Conservation (phyloP, 2,329 filamentous ascomycete genomes). For the Gaeumannomyces sp. region DNA sequence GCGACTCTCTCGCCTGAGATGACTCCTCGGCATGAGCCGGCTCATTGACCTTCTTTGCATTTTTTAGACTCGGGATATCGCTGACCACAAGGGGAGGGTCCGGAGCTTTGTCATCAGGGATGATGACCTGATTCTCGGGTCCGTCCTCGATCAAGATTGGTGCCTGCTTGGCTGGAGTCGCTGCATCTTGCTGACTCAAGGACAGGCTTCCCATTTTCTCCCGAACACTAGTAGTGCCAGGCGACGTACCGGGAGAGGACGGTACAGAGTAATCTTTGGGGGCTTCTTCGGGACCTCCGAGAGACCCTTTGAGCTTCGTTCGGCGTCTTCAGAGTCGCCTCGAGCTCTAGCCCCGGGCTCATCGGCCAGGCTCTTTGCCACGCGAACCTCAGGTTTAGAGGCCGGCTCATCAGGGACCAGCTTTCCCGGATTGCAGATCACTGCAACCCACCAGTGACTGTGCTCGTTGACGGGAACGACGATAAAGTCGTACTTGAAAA, state of each 20-base stretch:
- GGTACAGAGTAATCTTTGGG: not conserved
- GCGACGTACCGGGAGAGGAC: constrained; percentile 1
- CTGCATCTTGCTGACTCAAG: not conserved
- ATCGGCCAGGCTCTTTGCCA: not conserved
- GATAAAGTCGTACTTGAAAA: constrained; percentile 83
- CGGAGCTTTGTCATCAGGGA: not conserved
- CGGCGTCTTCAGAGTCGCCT: not conserved
- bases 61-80: constrained; percentile 18
- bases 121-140: not conserved
- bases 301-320: not conserved
- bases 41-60: constrained; percentile 31
- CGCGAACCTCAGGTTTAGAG: not conserved
- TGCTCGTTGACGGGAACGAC: constrained; percentile 87
- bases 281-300: not conserved
- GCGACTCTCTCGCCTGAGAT: not conserved
- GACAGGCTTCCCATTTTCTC: constrained; percentile 1
- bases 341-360: no score
- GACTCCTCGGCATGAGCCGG: constrained; percentile 11
- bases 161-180: not conserved
- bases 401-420: constrained; percentile 35
- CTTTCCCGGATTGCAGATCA: constrained; percentile 81
- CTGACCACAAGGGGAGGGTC: not conserved
- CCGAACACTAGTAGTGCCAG: not conserved
- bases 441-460: constrained; percentile 88
- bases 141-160: constrained; percentile 4